These are phyloP conservation scores for Starmerella apis DNA, from an alignment of 805 yeast species.

Conservation along the genomic window DNA sequence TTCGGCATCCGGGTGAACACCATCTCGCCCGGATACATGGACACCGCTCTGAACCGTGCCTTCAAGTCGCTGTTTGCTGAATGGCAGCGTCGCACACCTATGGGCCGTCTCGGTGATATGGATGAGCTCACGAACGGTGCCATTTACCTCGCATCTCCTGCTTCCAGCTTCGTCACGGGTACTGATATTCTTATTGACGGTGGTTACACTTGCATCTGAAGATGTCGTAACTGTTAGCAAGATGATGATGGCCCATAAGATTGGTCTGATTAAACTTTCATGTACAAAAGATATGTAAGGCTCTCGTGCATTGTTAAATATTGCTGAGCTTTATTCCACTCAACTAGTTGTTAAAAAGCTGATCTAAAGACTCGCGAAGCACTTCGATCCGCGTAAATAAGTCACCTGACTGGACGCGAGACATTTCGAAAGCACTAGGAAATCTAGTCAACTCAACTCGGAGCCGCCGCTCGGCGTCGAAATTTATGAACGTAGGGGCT, in stretches of 20 bases:
- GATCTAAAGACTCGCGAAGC: too few species aligned
- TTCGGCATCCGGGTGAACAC: slow-evolving; percentile 57
- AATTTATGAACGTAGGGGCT: slow-evolving; percentile 5
- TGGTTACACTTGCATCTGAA: slow-evolving; percentile 37
- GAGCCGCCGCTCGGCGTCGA: not conserved
- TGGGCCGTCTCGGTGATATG: slow-evolving; percentile 61
- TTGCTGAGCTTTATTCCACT: not conserved
- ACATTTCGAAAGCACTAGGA: not conserved
- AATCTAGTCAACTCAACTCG: too few species aligned
- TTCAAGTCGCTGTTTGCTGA: slow-evolving; percentile 42
- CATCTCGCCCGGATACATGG: slow-evolving; percentile 60
- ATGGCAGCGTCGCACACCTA: slow-evolving; percentile 56
- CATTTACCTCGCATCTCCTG: slow-evolving; percentile 50
- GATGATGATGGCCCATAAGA: not conserved
- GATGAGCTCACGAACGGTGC: slow-evolving; percentile 58
- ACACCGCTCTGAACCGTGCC: slow-evolving; percentile 56
- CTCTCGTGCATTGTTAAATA: not conserved
- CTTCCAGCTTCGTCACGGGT: slow-evolving; percentile 55
- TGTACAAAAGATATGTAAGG: slow-evolving; percentile 2
- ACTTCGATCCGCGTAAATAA: too few species aligned
- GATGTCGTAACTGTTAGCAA: too few species aligned
- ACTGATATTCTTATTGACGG: slow-evolving; percentile 59
- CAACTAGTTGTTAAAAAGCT: too few species aligned
- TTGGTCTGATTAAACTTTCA: not conserved
- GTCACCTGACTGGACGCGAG: too few species aligned